Evolutionary conservation across 2,329 filamentous ascomycete genomes (phyloP).

Genomic region (Hirsutella minnesotensis): DNA sequence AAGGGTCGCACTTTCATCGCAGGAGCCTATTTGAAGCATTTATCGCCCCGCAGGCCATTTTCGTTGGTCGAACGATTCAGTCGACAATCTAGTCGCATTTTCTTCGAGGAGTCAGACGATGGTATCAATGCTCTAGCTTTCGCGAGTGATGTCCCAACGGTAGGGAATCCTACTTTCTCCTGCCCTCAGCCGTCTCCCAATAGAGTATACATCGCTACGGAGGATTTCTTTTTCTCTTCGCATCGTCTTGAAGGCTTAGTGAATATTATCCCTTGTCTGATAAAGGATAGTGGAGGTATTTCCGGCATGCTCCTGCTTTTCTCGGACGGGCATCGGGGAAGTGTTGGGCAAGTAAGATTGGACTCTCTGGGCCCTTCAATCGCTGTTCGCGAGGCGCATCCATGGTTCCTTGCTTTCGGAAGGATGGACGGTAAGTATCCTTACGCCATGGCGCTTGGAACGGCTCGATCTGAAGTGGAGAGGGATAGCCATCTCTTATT

Average conservation of each 20-base stretch:
- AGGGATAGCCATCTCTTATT: constrained; percentile 2
- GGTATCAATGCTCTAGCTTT: constrained; percentile 3
- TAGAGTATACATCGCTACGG: constrained; percentile 2
- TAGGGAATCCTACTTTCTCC: not conserved
- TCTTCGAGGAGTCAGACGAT: constrained; percentile 1
- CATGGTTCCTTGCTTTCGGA: constrained; percentile 3
- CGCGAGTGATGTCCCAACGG: not conserved
- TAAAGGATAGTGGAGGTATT: not conserved
- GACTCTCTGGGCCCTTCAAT: constrained; percentile 1
- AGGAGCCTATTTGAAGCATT: constrained; percentile 3
- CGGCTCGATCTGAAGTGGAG: constrained; percentile 3
- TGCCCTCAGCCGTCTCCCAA: constrained; percentile 1
- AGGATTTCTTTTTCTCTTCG: constrained; percentile 5
- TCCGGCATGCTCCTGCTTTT: constrained; percentile 4
- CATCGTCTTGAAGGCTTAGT: constrained; percentile 1
- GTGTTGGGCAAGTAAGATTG: constrained; percentile 3
- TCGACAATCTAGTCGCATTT: constrained; percentile 1
- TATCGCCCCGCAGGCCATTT: not conserved
- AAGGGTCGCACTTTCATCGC: constrained; percentile 3
- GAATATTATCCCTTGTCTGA: constrained; percentile 2
- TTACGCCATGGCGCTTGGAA: constrained; percentile 3
- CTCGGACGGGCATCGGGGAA: constrained; percentile 3
- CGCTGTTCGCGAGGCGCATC: not conserved
- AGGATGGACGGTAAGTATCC: constrained; percentile 3
- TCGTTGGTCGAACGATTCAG: constrained; percentile 1